Evolutionary conservation across 2,329 filamentous ascomycete species (phyloP).

Genomic region (Dactylellina drechsleri): DNA sequence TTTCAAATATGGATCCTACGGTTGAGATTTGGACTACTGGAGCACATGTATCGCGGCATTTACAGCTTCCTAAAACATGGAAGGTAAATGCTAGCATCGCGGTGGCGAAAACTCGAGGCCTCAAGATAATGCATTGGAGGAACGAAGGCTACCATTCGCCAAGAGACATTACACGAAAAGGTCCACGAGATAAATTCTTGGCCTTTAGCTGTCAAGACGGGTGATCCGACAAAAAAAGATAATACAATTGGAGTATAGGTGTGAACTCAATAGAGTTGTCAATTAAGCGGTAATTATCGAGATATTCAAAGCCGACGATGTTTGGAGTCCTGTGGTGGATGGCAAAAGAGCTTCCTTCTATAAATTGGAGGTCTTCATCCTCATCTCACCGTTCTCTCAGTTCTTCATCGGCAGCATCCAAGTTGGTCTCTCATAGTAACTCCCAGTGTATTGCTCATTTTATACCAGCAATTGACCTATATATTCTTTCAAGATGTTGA

Average conservation of each 20-base stretch:
- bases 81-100: background rate
- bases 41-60: too few relatives aligned
- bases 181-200: constrained; percentile 15
- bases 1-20: too few relatives aligned
- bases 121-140: too few relatives aligned
- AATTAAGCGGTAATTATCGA: too few relatives aligned
- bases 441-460: background rate
- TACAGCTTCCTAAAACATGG: constrained; percentile 29
- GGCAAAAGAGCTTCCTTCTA: background rate
- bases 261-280: too few relatives aligned
- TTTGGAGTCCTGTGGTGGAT: too few relatives aligned
- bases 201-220: background rate
- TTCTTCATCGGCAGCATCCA: constrained; percentile 12
- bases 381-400: background rate
- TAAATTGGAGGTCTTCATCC: constrained; percentile 17
- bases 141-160: constrained; percentile 38
- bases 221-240: background rate
- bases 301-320: too few relatives aligned
- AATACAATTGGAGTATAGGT: too few relatives aligned
- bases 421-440: background rate
- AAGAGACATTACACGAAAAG: constrained; percentile 5
- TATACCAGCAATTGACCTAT: background rate
- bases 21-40: too few relatives aligned
- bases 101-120: background rate
- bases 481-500: constrained; percentile 27